These are phyloP conservation scores for Pythium brachiatum DNA, from an alignment of 352 stramenopile genomes.

Conservation along the genomic window DNA sequence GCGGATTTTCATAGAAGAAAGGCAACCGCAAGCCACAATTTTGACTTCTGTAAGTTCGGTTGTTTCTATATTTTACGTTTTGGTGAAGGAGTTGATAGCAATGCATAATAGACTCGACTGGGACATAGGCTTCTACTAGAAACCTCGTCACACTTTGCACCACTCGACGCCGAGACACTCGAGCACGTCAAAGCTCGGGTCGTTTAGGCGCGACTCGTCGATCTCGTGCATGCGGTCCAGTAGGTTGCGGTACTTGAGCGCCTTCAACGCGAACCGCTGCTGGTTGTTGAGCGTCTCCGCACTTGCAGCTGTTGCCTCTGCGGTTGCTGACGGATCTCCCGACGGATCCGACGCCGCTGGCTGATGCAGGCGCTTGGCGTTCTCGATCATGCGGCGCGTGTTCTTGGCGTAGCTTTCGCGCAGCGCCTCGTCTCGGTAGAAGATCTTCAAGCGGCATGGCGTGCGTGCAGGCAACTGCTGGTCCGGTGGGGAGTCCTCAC, in stretches of 20 bases:
- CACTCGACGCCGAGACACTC: conserved; percentile 30
- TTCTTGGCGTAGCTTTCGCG: conserved; percentile 28
- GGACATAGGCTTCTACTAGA: too few species aligned
- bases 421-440: conserved; percentile 29
- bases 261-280: conserved; percentile 32
- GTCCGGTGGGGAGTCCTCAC: background rate
- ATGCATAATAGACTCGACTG: too few species aligned
- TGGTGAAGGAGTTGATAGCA: too few species aligned
- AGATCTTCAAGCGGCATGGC: conserved; percentile 27
- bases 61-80: background rate
- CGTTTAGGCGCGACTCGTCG: conserved; percentile 26
- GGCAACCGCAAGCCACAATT: too few species aligned
- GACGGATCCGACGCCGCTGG: background rate
- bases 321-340: background rate
- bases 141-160: conserved; percentile 28
- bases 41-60: too few species aligned
- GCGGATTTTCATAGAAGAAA: conserved; percentile 14
- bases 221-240: conserved; percentile 26
- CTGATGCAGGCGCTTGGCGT: conserved; percentile 3
- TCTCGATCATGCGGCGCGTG: conserved; percentile 30
- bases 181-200: conserved; percentile 38
- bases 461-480: background rate
- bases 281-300: conserved; percentile 16
- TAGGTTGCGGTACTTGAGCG: conserved; percentile 36
- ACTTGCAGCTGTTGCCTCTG: too few species aligned